Conservation (phyloP, 2,329 filamentous ascomycete species). For the Akanthomyces uredinophilus region DNA sequence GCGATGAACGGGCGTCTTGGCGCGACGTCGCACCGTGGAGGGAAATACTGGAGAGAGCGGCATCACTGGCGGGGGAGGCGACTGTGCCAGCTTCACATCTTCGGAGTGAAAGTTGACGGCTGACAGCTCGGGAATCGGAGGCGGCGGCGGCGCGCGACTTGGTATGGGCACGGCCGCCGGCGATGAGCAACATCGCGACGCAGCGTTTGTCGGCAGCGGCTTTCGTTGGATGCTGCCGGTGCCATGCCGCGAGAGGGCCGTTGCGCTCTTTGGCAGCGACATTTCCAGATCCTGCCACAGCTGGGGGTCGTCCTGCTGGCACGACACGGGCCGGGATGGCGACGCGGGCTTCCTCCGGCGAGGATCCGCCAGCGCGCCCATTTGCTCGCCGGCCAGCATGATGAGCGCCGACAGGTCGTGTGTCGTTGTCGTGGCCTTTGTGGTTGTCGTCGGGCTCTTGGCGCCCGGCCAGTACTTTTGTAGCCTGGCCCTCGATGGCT, state of each 20-base stretch:
- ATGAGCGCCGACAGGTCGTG: slow-evolving; percentile 1
- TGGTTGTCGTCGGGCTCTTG: neutral
- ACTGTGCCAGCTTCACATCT: neutral
- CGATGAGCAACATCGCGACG: neutral
- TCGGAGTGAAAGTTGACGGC: neutral
- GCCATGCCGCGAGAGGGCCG: neutral
- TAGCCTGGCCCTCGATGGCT: neutral
- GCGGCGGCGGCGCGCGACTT: slow-evolving; percentile 5
- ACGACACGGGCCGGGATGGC: neutral
- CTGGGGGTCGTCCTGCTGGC: neutral
- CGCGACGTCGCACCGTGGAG: slow-evolving; percentile 37
- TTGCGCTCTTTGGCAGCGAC: slow-evolving; percentile 5
- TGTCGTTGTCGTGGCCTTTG: neutral
- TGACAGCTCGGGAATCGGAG: slow-evolving; percentile 10
- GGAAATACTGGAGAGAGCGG: neutral
- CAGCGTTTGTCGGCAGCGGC: neutral
- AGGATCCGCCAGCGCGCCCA: slow-evolving; percentile 4
- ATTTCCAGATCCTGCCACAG: neutral
- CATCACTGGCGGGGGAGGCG: slow-evolving; percentile 17
- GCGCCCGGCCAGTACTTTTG: slow-evolving; percentile 7
- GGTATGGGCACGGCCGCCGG: neutral
- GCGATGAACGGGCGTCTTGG: slow-evolving; percentile 46
- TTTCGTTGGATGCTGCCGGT: slow-evolving; percentile 10
- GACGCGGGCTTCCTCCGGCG: neutral
- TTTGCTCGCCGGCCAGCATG: slow-evolving; percentile 8